phyloP scores from a whole-genome alignment of 768 basidiomycete genomes.

The Cystobasidiopsis lactophilus region DNA sequence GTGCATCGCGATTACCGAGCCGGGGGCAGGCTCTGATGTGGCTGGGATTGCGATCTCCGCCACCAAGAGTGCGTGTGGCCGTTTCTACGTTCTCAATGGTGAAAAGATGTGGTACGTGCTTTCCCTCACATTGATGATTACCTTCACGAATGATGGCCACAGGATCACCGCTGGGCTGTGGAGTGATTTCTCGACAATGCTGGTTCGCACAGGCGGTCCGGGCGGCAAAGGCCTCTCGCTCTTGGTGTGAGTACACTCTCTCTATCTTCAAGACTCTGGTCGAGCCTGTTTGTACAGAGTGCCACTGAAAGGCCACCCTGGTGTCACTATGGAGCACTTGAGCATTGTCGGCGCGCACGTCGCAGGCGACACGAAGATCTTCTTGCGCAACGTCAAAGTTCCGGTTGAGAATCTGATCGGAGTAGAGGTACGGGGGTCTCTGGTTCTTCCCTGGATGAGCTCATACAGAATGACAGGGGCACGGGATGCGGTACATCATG shows the following conservation, averaged over 20 bases:
- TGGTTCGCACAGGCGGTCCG: neutral
- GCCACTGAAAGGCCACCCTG: neutral
- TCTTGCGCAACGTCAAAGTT: neutral
- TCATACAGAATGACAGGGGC: too few species aligned
- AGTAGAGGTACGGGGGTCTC: neutral
- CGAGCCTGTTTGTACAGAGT: neutral
- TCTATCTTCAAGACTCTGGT: neutral
- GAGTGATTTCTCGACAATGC: neutral
- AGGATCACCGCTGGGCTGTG: neutral
- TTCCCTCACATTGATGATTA: neutral
- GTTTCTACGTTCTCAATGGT: slow-evolving; percentile 9
- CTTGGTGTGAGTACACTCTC: neutral
- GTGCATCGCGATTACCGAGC: slow-evolving; percentile 18
- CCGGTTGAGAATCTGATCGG: neutral
- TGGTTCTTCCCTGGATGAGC: too few species aligned
- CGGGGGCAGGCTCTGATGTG: slow-evolving; percentile 15
- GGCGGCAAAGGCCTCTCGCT: neutral
- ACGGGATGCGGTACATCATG: neutral
- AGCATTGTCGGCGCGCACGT: neutral
- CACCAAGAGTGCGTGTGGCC: slow-evolving; percentile 7
- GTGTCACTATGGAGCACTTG: neutral
- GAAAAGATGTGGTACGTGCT: neutral
- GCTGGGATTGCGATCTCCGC: slow-evolving; percentile 14
- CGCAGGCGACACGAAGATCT: neutral
- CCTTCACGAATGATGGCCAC: too few species aligned